A percentile compares a stretch with the other conserved stretches of the same genome.
phyloP scores from a whole-genome alignment of 495 filamentous ascomycete genomes.

The Neurospora sp. region DNA sequence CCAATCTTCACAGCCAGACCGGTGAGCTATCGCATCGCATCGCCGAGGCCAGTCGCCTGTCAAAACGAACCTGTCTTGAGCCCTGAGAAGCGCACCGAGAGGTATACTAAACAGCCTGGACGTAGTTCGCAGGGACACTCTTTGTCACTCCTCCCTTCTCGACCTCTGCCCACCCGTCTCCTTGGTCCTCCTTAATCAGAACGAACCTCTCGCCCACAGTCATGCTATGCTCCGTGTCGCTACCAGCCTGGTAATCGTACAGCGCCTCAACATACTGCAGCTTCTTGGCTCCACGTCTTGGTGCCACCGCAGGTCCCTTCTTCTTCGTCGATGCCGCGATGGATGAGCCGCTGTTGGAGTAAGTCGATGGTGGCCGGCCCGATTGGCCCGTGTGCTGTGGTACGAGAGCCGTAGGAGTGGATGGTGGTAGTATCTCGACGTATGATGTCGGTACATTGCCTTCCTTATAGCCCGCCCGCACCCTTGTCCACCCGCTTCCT shows the following conservation, averaged over 20 bases:
- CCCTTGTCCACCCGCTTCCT: slow-evolving; percentile 82
- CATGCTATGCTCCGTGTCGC: slow-evolving; percentile 84
- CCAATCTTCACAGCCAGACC: not conserved
- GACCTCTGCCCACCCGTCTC: slow-evolving; percentile 95
- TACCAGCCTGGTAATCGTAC: slow-evolving; percentile 83
- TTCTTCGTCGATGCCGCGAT: slow-evolving; percentile 54
- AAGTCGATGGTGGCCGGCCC: slow-evolving; percentile 50
- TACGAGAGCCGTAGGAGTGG: slow-evolving; percentile 44
- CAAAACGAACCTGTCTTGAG: not conserved
- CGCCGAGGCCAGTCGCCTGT: not conserved
- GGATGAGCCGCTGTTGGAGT: slow-evolving; percentile 73
- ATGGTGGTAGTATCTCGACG: slow-evolving; percentile 27
- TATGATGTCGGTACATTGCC: slow-evolving; percentile 85
- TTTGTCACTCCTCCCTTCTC: slow-evolving; percentile 83
- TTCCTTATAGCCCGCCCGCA: slow-evolving; percentile 56
- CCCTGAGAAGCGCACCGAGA: not conserved
- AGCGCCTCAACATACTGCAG: slow-evolving; percentile 87
- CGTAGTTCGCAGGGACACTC: slow-evolving; percentile 89
- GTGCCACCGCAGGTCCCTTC: slow-evolving; percentile 87
- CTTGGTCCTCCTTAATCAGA: slow-evolving; percentile 67
- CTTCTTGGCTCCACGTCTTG: slow-evolving; percentile 86
- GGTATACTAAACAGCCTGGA: slow-evolving; percentile 54
- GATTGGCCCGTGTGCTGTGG: slow-evolving; percentile 43
- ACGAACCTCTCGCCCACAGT: slow-evolving; percentile 85
- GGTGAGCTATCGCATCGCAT: not conserved